These are phyloP conservation scores for Tylopilus plumbeoviolaceoides DNA, from an alignment of 768 basidiomycete species.

Conservation along the genomic window DNA sequence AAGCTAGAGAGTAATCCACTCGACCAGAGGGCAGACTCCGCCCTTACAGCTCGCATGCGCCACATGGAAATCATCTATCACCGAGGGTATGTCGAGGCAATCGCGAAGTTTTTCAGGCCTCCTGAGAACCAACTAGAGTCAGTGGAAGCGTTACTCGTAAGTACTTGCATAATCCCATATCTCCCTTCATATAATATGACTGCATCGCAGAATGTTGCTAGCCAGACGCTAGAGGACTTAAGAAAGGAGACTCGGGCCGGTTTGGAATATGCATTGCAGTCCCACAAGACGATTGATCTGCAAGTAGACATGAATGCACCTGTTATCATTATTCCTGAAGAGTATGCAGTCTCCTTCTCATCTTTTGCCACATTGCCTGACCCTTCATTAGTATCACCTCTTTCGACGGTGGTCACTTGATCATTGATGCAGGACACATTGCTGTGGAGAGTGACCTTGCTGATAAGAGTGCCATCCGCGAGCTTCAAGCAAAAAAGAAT, in stretches of 20 bases:
- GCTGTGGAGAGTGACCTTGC: constrained; percentile 88
- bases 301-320: constrained; percentile 96
- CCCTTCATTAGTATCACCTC: constrained; percentile 61
- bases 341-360: constrained; percentile 41
- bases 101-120: constrained; percentile 88
- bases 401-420: constrained; percentile 75
- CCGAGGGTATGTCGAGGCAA: constrained; percentile 86
- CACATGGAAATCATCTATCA: constrained; percentile 98
- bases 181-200: neutral
- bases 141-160: constrained; percentile 84
- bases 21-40: constrained; percentile 88
- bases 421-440: constrained; percentile 96
- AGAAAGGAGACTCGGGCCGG: constrained; percentile 93
- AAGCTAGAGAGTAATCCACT: constrained; percentile 92
- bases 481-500: constrained; percentile 78
- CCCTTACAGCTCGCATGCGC: constrained; percentile 83
- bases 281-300: constrained; percentile 94
- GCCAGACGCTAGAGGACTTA: constrained; percentile 88
- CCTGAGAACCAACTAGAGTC: constrained; percentile 94
- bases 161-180: constrained; percentile 21
- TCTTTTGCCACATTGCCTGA: constrained; percentile 17
- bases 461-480: constrained; percentile 72
- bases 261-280: constrained; percentile 87
- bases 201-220: constrained; percentile 70
- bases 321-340: constrained; percentile 94